Evolutionary conservation across 176 grass and related monocot species (phyloP).

Genomic region (Olyra latifolia): DNA sequence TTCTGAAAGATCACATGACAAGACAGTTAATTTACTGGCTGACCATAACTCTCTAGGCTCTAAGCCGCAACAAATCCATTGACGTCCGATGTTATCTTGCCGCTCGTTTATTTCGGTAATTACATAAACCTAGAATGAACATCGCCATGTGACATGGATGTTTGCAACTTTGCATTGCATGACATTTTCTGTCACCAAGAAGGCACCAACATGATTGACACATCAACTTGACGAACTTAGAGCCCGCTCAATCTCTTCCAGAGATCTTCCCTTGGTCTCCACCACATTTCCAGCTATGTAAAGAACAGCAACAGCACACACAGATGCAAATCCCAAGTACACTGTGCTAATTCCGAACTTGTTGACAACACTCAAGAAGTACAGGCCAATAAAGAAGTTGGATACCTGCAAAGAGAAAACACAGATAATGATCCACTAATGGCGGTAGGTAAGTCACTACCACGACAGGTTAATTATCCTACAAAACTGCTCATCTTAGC

Average conservation of each 20-base stretch:
- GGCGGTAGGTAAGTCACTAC: background rate
- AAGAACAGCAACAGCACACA: slow-evolving; percentile 74
- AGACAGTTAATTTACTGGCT: background rate
- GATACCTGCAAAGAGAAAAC: slow-evolving; percentile 53
- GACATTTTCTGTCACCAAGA: background rate
- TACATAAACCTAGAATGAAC: background rate
- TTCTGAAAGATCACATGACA: background rate
- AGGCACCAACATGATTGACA: background rate
- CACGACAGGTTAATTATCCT: background rate
- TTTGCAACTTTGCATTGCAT: background rate
- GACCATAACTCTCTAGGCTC: background rate
- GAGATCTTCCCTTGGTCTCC: slow-evolving; percentile 85
- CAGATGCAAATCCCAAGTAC: slow-evolving; percentile 82
- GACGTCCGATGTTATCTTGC: background rate
- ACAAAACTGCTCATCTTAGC: background rate
- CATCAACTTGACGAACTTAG: slow-evolving; percentile 44
- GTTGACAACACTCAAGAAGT: slow-evolving; percentile 91
- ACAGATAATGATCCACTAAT: background rate
- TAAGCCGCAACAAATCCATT: background rate
- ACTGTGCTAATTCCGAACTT: slow-evolving; percentile 82
- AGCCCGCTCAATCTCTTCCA: slow-evolving; percentile 89
- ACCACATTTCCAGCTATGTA: slow-evolving; percentile 91
- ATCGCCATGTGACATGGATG: background rate
- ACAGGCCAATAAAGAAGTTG: slow-evolving; percentile 95
- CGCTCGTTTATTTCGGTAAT: slow-evolving; percentile 30